Evolutionary conservation across 75 land plant species (phyloP).

Genomic region (Cupressus sempervirens): DNA sequence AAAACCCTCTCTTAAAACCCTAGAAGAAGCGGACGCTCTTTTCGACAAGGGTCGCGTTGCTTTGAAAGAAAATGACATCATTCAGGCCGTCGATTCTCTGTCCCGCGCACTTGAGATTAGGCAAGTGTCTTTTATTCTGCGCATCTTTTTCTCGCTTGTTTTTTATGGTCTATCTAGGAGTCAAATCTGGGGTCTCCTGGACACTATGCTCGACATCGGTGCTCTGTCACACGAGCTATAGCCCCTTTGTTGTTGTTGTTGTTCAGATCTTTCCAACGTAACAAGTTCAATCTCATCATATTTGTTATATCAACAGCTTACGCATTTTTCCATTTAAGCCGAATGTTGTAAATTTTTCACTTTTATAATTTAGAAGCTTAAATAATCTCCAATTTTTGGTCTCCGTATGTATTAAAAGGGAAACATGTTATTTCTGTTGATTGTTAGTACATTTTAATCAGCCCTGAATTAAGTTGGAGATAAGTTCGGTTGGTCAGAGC

Average conservation of each 20-base stretch:
- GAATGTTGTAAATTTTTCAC: not conserved
- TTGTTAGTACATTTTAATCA: not conserved
- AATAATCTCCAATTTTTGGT: not conserved
- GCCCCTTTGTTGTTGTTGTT: not conserved
- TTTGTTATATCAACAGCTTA: too few relatives aligned
- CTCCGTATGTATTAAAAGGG: not conserved
- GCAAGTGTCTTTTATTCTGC: conserved; percentile 5
- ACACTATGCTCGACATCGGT: too few relatives aligned
- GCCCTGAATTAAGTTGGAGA: not conserved
- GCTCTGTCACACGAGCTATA: not conserved
- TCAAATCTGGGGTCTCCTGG: not conserved
- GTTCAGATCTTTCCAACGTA: not conserved
- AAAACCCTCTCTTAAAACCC: conserved; percentile 13
- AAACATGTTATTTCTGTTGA: not conserved
- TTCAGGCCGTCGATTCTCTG: conserved; percentile 69
- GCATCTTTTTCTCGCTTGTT: not conserved
- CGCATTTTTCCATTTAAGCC: not conserved
- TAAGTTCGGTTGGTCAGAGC: not conserved
- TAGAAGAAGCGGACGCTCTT: conserved; percentile 38
- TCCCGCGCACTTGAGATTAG: conserved; percentile 90
- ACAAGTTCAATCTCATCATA: too few relatives aligned
- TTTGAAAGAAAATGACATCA: conserved; percentile 42
- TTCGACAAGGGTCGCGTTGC: conserved; percentile 40
- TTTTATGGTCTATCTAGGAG: not conserved
- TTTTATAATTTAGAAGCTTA: not conserved